phyloP scores from a whole-genome alignment of 306 rosid genomes.

The Amphicarpaea edgeworthii region DNA sequence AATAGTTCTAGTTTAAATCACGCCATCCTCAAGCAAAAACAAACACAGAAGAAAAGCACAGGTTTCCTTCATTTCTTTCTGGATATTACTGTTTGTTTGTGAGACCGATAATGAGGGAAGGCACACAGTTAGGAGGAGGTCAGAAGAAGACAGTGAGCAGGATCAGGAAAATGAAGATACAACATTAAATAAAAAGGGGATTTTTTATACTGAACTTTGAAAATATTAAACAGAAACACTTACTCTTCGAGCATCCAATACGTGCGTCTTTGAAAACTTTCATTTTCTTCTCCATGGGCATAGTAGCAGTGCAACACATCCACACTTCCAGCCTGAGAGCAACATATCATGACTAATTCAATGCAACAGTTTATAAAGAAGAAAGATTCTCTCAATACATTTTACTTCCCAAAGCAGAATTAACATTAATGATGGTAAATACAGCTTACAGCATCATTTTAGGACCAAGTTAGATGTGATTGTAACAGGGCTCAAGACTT shows the following conservation, averaged over 20 bases:
- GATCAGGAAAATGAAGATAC: background rate
- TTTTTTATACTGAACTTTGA: background rate
- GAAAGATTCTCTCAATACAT: slow-evolving; percentile 25
- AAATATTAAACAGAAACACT: slow-evolving; percentile 51
- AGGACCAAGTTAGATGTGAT: slow-evolving; percentile 18
- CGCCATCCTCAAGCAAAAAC: slow-evolving; percentile 22
- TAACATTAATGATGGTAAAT: slow-evolving; percentile 12
- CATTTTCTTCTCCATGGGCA: slow-evolving; percentile 90
- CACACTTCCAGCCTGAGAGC: slow-evolving; percentile 77
- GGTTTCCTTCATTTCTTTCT: slow-evolving; percentile 2
- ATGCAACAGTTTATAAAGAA: slow-evolving; percentile 10
- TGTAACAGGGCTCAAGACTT: slow-evolving; percentile 12
- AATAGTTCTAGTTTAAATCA: slow-evolving; percentile 30
- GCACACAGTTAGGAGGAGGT: background rate
- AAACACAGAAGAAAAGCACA: background rate
- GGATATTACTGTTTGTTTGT: background rate
- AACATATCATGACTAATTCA: slow-evolving; percentile 27
- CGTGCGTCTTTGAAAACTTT: slow-evolving; percentile 85
- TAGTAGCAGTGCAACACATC: slow-evolving; percentile 89
- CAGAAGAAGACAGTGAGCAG: slow-evolving; percentile 12
- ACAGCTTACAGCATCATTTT: slow-evolving; percentile 22
- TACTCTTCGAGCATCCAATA: slow-evolving; percentile 97
- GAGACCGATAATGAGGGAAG: background rate
- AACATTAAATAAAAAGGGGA: background rate
- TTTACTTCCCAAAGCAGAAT: slow-evolving; percentile 34